Evolutionary conservation across 1,139 yeast species (phyloP).

Genomic region (Debaryomyces fabryi): DNA sequence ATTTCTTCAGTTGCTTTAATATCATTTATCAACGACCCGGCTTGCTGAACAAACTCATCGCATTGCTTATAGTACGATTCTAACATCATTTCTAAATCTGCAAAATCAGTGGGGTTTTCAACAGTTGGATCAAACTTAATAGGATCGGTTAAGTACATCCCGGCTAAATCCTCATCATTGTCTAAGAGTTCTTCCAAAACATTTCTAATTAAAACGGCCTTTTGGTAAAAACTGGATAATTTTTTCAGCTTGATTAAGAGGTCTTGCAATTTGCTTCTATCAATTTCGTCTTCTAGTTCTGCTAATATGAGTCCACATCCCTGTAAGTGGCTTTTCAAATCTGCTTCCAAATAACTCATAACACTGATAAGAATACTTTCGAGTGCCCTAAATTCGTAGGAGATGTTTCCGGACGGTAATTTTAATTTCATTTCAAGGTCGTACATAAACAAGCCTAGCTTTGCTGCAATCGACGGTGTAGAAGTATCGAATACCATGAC

Average conservation of each 20-base stretch:
- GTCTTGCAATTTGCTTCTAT: constrained; percentile 77
- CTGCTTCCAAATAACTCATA: constrained; percentile 81
- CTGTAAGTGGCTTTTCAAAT: constrained; percentile 72
- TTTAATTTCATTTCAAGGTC: constrained; percentile 83
- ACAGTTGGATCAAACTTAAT: constrained; percentile 27
- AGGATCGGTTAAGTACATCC: constrained; percentile 69
- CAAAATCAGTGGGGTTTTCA: constrained; percentile 46
- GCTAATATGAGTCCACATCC: constrained; percentile 77
- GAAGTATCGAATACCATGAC: constrained; percentile 84
- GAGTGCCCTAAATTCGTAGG: constrained; percentile 85
- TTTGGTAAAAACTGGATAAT: constrained; percentile 79
- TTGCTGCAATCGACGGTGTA: constrained; percentile 53
- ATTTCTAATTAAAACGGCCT: constrained; percentile 79
- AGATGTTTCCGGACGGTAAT: constrained; percentile 35
- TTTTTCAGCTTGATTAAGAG: constrained; percentile 80
- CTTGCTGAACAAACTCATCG: constrained; percentile 94
- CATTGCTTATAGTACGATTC: constrained; percentile 95
- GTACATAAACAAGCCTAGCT: constrained; percentile 80
- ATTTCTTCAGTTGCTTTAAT: constrained; percentile 95
- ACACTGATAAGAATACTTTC: constrained; percentile 88
- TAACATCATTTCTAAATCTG: constrained; percentile 84
- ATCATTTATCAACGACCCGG: constrained; percentile 80
- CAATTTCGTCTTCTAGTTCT: constrained; percentile 85
- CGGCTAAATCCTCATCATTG: constrained; percentile 86
- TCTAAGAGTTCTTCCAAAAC: constrained; percentile 86